Conservation (phyloP, 164 flowering plant genomes). For the Buxus sempervirens region DNA sequence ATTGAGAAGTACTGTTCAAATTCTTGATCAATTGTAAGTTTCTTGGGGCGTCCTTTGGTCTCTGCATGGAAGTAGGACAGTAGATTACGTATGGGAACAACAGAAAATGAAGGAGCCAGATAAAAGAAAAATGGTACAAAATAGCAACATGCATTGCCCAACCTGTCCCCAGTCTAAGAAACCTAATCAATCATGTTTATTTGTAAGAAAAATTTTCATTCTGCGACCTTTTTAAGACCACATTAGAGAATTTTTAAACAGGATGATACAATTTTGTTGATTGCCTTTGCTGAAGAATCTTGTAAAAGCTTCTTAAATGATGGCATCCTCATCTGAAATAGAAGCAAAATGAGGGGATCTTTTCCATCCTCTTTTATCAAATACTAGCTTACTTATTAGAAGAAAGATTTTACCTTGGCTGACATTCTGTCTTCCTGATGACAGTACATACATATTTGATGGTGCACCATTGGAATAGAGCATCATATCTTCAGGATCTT, state of each 20-base stretch:
- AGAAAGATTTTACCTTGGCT: constrained; percentile 39
- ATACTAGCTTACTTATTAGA: no score
- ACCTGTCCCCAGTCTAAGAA: no score
- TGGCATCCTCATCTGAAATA: neutral
- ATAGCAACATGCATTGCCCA: neutral
- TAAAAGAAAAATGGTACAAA: neutral
- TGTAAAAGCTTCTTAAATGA: neutral
- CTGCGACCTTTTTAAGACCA: neutral
- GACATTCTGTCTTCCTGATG: constrained; percentile 58
- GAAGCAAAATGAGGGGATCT: neutral
- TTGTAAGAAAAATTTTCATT: no score
- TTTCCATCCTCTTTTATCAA: neutral
- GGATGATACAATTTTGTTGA: neutral
- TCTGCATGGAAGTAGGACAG: constrained; percentile 36
- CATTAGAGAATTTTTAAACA: neutral
- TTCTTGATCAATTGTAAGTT: constrained; percentile 87
- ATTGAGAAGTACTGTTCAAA: constrained; percentile 82
- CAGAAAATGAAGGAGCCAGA: neutral
- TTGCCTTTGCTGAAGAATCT: neutral
- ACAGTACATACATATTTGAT: constrained; percentile 41
- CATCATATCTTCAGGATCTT: constrained; percentile 35
- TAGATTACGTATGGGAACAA: neutral
- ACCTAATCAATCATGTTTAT: no score
- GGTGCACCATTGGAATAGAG: constrained; percentile 32
- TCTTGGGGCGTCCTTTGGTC: constrained; percentile 27